phyloP scores from a whole-genome alignment of 495 filamentous ascomycete genomes.

The Pyrenopolyporus hunteri region DNA sequence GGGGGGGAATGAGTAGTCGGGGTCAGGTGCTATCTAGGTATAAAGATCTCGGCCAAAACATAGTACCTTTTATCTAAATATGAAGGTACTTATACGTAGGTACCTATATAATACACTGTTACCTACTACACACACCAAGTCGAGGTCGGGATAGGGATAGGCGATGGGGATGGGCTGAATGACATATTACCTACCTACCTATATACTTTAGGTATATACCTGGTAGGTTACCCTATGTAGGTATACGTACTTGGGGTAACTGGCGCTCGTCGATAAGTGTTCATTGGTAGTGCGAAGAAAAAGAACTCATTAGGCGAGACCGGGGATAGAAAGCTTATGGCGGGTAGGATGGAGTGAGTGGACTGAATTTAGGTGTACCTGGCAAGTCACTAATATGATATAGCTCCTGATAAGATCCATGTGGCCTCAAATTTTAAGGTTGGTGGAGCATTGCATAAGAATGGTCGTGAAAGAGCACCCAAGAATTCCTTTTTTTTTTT shows the following conservation, averaged over 20 bases:
- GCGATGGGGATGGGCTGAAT: neutral
- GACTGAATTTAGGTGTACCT: constrained; percentile 26
- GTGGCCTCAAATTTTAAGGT: constrained; percentile 28
- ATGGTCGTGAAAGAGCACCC: constrained; percentile 8
- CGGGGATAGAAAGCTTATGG: constrained; percentile 24
- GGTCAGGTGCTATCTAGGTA: no score
- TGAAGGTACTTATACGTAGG: no score
- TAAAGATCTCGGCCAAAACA: no score
- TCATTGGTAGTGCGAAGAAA: neutral
- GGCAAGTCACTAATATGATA: constrained; percentile 15
- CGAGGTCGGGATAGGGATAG: no score
- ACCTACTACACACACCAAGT: no score
- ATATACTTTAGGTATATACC: no score
- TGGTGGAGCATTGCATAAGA: constrained; percentile 17
- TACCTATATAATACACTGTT: no score
- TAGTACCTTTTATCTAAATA: no score
- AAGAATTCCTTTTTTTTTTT: no score
- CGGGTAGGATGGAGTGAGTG: constrained; percentile 5
- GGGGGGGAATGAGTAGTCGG: no score
- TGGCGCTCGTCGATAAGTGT: neutral
- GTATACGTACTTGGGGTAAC: neutral
- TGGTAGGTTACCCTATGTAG: no score
- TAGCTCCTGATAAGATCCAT: constrained; percentile 11
- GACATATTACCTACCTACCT: constrained; percentile 13
- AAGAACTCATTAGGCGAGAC: neutral